Base-by-base conservation (phyloP, 1,284 basidiomycete genomes). In the Cerrena zonata region DNA sequence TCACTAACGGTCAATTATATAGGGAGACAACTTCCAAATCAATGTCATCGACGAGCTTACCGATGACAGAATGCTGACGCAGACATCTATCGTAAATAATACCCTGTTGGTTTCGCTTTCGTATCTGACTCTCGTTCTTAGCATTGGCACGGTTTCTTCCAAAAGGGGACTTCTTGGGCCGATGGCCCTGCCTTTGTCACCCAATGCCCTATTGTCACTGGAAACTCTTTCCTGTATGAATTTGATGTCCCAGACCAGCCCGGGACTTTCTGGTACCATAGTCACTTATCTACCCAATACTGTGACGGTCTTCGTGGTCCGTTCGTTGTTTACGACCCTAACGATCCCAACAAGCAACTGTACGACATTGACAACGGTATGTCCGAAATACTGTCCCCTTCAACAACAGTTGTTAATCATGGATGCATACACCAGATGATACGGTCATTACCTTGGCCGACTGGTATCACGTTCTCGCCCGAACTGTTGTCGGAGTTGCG, bases 161-260 rank as follows among this genome's bases (percentile, higher is more conserved):
- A 58, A 61, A 58, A 47, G 50, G 55, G 54, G 55, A 65, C 65
- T 11, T 60, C 54, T 23, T 63, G 59, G 51, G 64, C 62, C 5
- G 68, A 69, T 40, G 67, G 68, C 2, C 50, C 58, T 4, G 58
- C 66, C 4, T 65, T 66, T 37, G 67, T 76, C 18, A 72, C 65
- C 21, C 75, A 77, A 55, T 81, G 79, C 55, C 75, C 76, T 2
- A 77, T 81, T 51, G 65, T 69, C 5, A 65, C 75, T 0, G 65
- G 67, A 1, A 53, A 65, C 12, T 66, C 65, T 11, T 80, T 76
- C 65, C 68, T 70, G 15, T 80, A 70, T 47, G 55, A 65, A 24
- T 61, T 70, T 50, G 56, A 39, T 15, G 59, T 59, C 13, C 59
- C 61, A 22, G 58, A 58, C 22, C 67, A 65, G 43, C 62, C 67